These are phyloP conservation scores for Thozetella sp. DNA, from an alignment of 495 filamentous ascomycete genomes.

Conservation along the genomic window DNA sequence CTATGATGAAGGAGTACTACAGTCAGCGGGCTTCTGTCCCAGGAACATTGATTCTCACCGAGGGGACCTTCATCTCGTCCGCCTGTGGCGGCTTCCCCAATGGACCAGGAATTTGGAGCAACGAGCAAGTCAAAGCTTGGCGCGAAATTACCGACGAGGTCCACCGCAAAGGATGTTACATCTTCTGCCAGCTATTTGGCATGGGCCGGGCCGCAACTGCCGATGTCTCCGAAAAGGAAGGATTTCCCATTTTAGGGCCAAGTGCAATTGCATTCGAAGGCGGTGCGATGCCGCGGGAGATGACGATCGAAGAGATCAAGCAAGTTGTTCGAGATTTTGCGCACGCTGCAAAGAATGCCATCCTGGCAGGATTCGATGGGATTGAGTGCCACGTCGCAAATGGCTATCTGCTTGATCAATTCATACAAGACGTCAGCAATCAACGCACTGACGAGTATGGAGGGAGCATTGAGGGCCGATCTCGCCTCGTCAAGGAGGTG, in stretches of 20 bases:
- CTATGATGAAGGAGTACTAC: conserved; percentile 57
- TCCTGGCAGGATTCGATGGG: conserved; percentile 70
- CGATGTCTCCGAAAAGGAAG: conserved; percentile 32
- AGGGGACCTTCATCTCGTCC: conserved; percentile 61
- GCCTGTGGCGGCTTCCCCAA: conserved; percentile 49
- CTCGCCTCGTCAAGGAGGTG: conserved; percentile 61
- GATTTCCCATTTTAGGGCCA: conserved; percentile 36
- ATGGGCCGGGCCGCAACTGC: conserved; percentile 55
- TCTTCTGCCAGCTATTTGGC: conserved; percentile 66
- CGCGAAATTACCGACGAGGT: conserved; percentile 60
- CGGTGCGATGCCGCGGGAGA: conserved; percentile 33
- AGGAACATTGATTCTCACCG: conserved; percentile 60
- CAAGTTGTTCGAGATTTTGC: conserved; percentile 53
- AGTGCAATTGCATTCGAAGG: conserved; percentile 41
- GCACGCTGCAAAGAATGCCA: conserved; percentile 59
- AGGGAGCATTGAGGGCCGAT: conserved; percentile 66
- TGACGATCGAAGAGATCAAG: conserved; percentile 57
- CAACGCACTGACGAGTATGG: conserved; percentile 63
- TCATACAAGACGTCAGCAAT: conserved; percentile 62
- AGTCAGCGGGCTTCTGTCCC: conserved; percentile 51
- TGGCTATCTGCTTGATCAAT: conserved; percentile 73
- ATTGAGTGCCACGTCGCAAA: conserved; percentile 72
- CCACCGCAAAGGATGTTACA: conserved; percentile 60
- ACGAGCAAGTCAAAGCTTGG: conserved; percentile 62
- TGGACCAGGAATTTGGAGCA: conserved; percentile 60